Percentiles rank a stretch among this genome's conserved stretches.
phyloP scores from a whole-genome alignment of 371 early-diverging fungal species.

The Coemansia sp. region DNA sequence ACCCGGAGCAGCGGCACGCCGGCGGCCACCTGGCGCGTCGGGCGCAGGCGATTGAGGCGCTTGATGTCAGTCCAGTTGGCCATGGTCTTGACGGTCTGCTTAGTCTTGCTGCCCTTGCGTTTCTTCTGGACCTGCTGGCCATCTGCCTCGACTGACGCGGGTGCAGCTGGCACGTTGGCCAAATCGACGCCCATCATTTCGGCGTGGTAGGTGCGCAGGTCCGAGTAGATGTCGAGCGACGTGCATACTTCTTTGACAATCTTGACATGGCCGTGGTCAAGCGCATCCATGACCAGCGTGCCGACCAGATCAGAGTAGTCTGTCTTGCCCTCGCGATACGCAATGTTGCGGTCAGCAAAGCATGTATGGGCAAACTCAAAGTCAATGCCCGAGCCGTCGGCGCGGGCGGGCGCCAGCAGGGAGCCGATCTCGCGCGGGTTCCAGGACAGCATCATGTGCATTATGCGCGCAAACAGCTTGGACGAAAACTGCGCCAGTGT shows the following conservation, averaged over 20 bases:
- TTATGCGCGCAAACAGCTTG: conserved; percentile 54
- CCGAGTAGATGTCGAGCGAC: conserved; percentile 28
- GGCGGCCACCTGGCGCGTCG: conserved; percentile 3
- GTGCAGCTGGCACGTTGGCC: not conserved
- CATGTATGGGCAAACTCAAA: conserved; percentile 19
- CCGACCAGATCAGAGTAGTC: conserved; percentile 5
- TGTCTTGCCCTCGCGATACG: not conserved
- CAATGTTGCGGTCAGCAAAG: conserved; percentile 22
- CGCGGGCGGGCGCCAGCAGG: conserved; percentile 58
- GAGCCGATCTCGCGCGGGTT: conserved; percentile 57
- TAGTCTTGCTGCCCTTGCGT: not conserved
- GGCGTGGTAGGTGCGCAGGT: conserved; percentile 20
- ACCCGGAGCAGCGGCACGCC: conserved; percentile 41
- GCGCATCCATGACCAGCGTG: conserved; percentile 31
- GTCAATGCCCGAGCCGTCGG: conserved; percentile 29
- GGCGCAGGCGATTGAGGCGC: conserved; percentile 14
- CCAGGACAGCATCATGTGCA: conserved; percentile 58
- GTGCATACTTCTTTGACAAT: conserved; percentile 20
- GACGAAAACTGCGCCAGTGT: conserved; percentile 58
- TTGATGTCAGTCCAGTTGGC: conserved; percentile 34
- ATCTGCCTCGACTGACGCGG: no score
- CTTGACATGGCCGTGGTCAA: conserved; percentile 43
- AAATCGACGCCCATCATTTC: not conserved
- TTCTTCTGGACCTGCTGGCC: not conserved
- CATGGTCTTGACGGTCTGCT: conserved; percentile 10